Percentiles rank a stretch among this genome's conserved stretches.
These are phyloP conservation scores for Lactarius evosmus DNA, from an alignment of 768 basidiomycete species.

Conservation along the genomic window DNA sequence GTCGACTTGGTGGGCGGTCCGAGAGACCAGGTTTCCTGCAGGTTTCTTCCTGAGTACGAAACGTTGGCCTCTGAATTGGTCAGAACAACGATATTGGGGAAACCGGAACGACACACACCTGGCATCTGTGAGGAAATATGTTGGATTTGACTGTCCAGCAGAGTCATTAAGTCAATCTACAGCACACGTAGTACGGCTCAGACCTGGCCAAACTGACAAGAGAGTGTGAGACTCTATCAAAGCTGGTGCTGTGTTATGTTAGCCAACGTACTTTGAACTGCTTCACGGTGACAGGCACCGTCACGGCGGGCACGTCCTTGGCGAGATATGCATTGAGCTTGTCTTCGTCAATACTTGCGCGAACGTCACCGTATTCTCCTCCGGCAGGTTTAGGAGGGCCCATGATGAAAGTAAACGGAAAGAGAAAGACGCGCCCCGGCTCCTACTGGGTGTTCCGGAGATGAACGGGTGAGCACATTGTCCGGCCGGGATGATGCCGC, in stretches of 20 bases:
- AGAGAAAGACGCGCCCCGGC: not conserved
- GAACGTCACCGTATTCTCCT: slow-evolving; percentile 71
- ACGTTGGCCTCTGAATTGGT: slow-evolving; percentile 41
- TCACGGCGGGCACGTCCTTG: slow-evolving; percentile 51
- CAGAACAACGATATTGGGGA: slow-evolving; percentile 7
- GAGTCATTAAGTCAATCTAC: not conserved
- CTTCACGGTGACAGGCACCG: slow-evolving; percentile 70
- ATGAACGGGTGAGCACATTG: not conserved
- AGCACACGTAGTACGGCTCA: slow-evolving; percentile 19
- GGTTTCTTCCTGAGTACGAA: slow-evolving; percentile 95
- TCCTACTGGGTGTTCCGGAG: not conserved
- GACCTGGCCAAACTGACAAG: slow-evolving; percentile 82
- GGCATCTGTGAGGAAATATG: slow-evolving; percentile 85
- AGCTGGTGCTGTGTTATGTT: not conserved
- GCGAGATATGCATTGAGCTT: slow-evolving; percentile 66
- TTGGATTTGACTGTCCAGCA: slow-evolving; percentile 79
- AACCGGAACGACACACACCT: slow-evolving; percentile 42
- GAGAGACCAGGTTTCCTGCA: slow-evolving; percentile 77
- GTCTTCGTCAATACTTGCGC: slow-evolving; percentile 63
- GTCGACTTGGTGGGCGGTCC: slow-evolving; percentile 93
- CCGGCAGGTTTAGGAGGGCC: slow-evolving; percentile 49
- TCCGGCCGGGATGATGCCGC: not conserved
- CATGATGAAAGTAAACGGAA: slow-evolving; percentile 5
- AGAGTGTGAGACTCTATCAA: not conserved
- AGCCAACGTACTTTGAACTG: slow-evolving; percentile 78